phyloP scores from a whole-genome alignment of 495 filamentous ascomycete genomes.

The Daldinia loculata region DNA sequence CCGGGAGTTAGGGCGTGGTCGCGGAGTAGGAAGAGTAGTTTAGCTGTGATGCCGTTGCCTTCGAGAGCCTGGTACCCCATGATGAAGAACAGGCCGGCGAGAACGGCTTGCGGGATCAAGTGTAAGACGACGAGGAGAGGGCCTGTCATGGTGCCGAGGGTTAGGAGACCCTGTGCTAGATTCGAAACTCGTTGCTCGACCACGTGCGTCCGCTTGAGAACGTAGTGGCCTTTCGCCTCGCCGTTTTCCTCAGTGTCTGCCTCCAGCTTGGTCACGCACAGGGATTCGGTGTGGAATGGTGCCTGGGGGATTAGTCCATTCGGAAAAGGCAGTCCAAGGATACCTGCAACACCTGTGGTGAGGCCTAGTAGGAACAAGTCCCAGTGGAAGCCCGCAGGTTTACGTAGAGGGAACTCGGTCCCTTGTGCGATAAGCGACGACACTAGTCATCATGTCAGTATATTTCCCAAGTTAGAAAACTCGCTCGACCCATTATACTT shows the following conservation, averaged over 20 bases:
- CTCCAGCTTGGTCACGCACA: constrained; percentile 76
- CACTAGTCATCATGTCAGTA: constrained; percentile 53
- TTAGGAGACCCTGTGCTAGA: constrained; percentile 81
- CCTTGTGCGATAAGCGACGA: constrained; percentile 91
- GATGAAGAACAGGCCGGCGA: constrained; percentile 93
- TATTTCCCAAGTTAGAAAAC: too few relatives aligned
- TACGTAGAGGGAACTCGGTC: constrained; percentile 88
- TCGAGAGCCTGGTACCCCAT: constrained; percentile 88
- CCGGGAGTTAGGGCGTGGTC: constrained; percentile 71
- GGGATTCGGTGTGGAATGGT: constrained; percentile 87
- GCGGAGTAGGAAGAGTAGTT: constrained; percentile 76
- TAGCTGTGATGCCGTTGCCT: constrained; percentile 83
- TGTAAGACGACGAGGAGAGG: constrained; percentile 84
- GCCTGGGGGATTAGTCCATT: constrained; percentile 95
- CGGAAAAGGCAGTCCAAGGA: constrained; percentile 88
- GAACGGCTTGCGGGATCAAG: constrained; percentile 85
- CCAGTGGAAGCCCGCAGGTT: constrained; percentile 97
- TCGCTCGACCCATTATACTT: too few relatives aligned
- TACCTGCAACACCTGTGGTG: constrained; percentile 83
- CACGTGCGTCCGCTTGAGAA: constrained; percentile 72
- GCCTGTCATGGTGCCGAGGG: constrained; percentile 86
- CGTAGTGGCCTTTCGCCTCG: constrained; percentile 57
- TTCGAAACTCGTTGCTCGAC: constrained; percentile 93
- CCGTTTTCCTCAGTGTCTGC: constrained; percentile 65
- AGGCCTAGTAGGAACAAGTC: constrained; percentile 90